phyloP scores from a whole-genome alignment of 31 red algal species.

The Odonthalia washingtoniensis region DNA sequence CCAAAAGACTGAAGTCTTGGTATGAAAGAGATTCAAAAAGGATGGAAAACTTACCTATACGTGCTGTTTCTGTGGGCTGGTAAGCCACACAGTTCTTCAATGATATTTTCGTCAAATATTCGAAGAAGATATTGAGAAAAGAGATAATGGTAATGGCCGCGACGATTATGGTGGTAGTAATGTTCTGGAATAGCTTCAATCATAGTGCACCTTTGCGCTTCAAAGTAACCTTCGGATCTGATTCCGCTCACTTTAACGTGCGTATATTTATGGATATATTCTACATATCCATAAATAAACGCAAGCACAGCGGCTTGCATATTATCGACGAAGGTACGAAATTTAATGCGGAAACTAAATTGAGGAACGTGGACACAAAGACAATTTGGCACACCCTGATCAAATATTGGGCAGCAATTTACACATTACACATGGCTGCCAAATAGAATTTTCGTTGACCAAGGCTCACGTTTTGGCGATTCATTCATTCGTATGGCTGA shows the following conservation, averaged over 20 bases:
- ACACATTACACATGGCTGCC: conserved; percentile 50
- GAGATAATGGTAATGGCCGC: no score
- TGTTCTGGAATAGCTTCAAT: no score
- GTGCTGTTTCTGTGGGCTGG: no score
- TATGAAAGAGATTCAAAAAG: no score
- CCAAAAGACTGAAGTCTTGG: no score
- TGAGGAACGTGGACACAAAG: not conserved
- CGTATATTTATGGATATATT: conserved; percentile 22
- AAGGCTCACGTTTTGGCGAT: conserved; percentile 38
- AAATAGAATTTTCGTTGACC: conserved; percentile 32
- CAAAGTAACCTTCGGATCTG: conserved; percentile 14
- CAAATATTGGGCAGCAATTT: conserved; percentile 18
- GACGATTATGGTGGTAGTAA: no score
- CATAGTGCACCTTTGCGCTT: conserved; percentile 12
- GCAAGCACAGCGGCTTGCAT: not conserved
- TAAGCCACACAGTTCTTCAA: no score
- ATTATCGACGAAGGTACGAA: conserved; percentile 34
- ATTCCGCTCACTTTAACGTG: conserved; percentile 17
- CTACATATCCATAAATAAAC: no score
- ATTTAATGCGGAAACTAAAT: not conserved
- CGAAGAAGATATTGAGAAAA: no score
- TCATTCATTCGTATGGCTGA: conserved; percentile 3
- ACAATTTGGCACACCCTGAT: not conserved
- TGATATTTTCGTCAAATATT: no score
- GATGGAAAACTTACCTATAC: no score